Percentiles rank a stretch among this genome's conserved stretches.
These are phyloP conservation scores for Boletus edulis DNA, from an alignment of 768 basidiomycete genomes.

Conservation along the genomic window DNA sequence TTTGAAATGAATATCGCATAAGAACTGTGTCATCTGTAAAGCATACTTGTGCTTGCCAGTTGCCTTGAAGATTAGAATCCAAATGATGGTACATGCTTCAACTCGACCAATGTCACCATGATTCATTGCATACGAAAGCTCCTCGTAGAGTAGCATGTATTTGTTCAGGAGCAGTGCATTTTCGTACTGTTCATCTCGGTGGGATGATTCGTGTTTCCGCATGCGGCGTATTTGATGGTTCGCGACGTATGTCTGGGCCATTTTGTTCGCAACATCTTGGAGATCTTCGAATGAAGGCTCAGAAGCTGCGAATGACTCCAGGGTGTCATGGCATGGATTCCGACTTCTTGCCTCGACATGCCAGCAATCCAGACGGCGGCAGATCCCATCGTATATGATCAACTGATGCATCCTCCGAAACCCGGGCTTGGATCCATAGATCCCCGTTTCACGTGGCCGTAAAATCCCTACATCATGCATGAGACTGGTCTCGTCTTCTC, in stretches of 20 bases:
- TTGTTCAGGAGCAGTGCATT: constrained; percentile 33
- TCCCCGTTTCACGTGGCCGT: constrained; percentile 27
- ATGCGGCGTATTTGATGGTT: not conserved
- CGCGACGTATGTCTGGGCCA: not conserved
- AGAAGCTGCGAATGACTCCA: not conserved
- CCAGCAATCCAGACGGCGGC: not conserved
- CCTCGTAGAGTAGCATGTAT: constrained; percentile 41
- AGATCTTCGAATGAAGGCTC: not conserved
- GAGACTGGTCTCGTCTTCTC: constrained; percentile 12
- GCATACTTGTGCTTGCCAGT: constrained; percentile 38
- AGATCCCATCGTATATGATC: constrained; percentile 31
- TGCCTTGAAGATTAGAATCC: constrained; percentile 30
- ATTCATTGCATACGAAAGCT: constrained; percentile 35
- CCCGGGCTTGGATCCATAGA: constrained; percentile 31
- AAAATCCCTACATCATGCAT: constrained; percentile 21
- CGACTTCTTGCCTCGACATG: not conserved
- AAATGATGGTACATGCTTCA: constrained; percentile 23
- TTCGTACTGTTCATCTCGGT: constrained; percentile 20
- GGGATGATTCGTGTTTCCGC: not conserved
- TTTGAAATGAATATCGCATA: not conserved
- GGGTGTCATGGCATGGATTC: too few relatives aligned
- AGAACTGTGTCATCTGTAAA: constrained; percentile 25
- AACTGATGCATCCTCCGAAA: constrained; percentile 38
- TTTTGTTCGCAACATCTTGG: not conserved
- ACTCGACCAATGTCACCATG: constrained; percentile 31